These are phyloP conservation scores for Lactarius vividus DNA, from an alignment of 768 basidiomycete species.

Conservation along the genomic window DNA sequence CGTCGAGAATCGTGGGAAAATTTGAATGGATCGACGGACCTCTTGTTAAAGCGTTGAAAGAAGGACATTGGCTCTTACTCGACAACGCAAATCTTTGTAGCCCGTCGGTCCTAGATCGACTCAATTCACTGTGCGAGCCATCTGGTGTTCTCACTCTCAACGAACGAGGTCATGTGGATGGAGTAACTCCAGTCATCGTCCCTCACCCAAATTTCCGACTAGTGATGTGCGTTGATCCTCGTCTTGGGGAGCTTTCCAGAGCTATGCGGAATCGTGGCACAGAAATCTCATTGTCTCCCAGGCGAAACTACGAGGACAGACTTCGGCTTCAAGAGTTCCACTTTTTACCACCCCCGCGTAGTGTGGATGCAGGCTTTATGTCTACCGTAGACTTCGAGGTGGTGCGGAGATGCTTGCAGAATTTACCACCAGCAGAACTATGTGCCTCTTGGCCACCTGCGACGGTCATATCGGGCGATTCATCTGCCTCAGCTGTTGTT, in stretches of 20 bases:
- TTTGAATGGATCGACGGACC: constrained; percentile 98
- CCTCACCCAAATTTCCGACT: constrained; percentile 91
- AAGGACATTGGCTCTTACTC: constrained; percentile 86
- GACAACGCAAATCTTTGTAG: constrained; percentile 94
- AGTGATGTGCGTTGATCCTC: constrained; percentile 91
- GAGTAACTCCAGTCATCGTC: constrained; percentile 64
- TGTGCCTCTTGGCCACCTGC: constrained; percentile 1
- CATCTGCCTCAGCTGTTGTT: constrained; percentile 9
- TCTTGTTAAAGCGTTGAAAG: constrained; percentile 78
- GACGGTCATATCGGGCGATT: constrained; percentile 11
- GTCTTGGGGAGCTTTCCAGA: constrained; percentile 88
- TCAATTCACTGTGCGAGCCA: constrained; percentile 93
- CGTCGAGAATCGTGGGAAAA: constrained; percentile 42
- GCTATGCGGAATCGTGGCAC: constrained; percentile 98
- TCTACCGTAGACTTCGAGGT: constrained; percentile 21
- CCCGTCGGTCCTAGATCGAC: constrained; percentile 91
- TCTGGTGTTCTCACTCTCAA: constrained; percentile 80
- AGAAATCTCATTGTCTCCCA: constrained; percentile 60
- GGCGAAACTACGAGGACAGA: constrained; percentile 19
- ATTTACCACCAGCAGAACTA: neutral
- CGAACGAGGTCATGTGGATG: constrained; percentile 83
- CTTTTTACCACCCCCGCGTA: constrained; percentile 8
- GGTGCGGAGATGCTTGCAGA: constrained; percentile 18
- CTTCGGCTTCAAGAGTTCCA: constrained; percentile 19
- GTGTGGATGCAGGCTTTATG: neutral